Evolutionary conservation across 2,329 filamentous ascomycete genomes (phyloP), one percentile per base, ranked within the genome.

Genomic region (Pseudopithomyces maydicus): DNA sequence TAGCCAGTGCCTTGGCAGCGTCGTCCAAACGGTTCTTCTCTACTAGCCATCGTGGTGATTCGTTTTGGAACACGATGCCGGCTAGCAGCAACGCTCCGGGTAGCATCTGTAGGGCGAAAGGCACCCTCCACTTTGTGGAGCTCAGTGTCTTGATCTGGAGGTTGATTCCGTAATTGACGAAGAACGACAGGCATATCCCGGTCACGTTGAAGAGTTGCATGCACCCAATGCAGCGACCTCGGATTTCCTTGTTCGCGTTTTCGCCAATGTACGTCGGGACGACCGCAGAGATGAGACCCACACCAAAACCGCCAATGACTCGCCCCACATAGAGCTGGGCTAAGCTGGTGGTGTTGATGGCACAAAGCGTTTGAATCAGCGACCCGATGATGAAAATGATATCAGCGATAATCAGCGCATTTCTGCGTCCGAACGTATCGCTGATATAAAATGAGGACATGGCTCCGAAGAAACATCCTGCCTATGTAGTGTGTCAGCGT

Each of bases 1-100:
- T 65, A 1, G 78, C 72, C 35, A 81, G 67, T 19, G 77, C 75
- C 51, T 71, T 69, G 7, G 71, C 74, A 0, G 82, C 82, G 19
- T 81, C 79, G 4, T 77, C 70, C 17, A 79, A 69, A 2, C 78
- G 76, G 53, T 79, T 79, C 71, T 83, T 80, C 63, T 81, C 79
- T n/a, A 82, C 78, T n/a, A 84, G 75, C 81, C 81, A 84, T 17
- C 82, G 78, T 1, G 82, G 81, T 2, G 78, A 81, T 56, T 84
- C 82, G 52, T 81, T 82, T 44, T 82, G 75, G 68, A 83, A 83
- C 43, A 82, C 64, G 14, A 84, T 76, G 0, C 81, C 81, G 3
- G 76, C 63, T 10, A 85, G 64, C 50, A 85, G 78, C n/a, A 84
- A 62, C 0, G 75, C 76, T 15, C 81, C 82, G 0, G 82, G 82